These are phyloP conservation scores for Trichoderma erinaceum DNA, from an alignment of 495 filamentous ascomycete genomes.

Conservation along the genomic window DNA sequence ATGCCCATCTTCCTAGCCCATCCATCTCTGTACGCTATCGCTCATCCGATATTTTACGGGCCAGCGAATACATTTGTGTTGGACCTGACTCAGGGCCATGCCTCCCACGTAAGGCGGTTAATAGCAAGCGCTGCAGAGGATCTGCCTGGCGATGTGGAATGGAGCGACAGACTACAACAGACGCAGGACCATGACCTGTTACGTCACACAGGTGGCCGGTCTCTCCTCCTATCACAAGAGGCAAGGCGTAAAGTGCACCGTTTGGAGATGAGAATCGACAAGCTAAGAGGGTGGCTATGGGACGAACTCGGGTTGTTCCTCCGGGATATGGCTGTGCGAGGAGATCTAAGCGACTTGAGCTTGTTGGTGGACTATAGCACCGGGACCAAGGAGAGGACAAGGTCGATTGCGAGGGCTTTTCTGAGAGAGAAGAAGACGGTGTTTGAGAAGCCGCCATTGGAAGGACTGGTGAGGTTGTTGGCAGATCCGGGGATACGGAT, in stretches of 20 bases:
- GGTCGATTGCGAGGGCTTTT: not conserved
- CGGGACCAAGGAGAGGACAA: not conserved
- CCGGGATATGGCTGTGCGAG: slow-evolving; percentile 9
- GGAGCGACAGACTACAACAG: not conserved
- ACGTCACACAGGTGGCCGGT: not conserved
- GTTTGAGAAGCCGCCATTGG: not conserved
- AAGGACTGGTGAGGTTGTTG: slow-evolving; percentile 12
- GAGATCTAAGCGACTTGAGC: not conserved
- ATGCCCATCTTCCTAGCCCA: slow-evolving; percentile 22
- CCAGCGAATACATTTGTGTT: slow-evolving; percentile 10
- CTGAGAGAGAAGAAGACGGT: not conserved
- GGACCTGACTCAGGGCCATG: not conserved
- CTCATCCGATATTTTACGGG: slow-evolving; percentile 25
- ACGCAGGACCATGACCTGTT: not conserved
- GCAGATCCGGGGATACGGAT: slow-evolving; percentile 4
- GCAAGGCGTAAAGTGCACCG: not conserved
- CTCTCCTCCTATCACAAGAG: not conserved
- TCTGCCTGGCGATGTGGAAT: not conserved
- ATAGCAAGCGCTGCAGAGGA: not conserved
- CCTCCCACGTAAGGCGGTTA: not conserved
- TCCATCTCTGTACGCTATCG: slow-evolving; percentile 22
- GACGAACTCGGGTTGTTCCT: not conserved
- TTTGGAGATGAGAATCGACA: not conserved
- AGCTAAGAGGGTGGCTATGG: slow-evolving; percentile 14
- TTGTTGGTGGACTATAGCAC: not conserved